Base-by-base conservation (phyloP, 495 filamentous ascomycete species). In the Bacidia rubella region DNA sequence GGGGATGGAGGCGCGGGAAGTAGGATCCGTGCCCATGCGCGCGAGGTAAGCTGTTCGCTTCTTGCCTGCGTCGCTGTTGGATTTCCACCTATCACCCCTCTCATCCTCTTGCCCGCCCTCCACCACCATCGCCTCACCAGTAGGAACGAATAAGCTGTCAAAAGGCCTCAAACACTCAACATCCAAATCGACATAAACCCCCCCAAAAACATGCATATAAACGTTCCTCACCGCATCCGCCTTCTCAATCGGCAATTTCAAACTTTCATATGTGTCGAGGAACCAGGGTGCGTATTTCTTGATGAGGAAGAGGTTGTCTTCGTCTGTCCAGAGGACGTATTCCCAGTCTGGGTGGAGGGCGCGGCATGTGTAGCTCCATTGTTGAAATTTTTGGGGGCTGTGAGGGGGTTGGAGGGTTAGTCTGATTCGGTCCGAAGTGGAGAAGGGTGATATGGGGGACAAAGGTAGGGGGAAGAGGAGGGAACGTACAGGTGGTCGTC, bases 311-410 rank as follows among this genome's bases (percentile, higher is more conserved):
- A 54, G 51, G 23, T 59, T 61, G 46, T 59, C 59, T 39, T 54
- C 50, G 27, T 61, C 53, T 9, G 59, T 61, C 59, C 59, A 61
- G 7, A 61, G 43, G 15, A 59, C 59, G 49, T 51, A 61, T 40
- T 61, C 57, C 57, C 59, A 61, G 27, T 61, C 59, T 9, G 59
- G 42, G 38, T 61, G 46, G 19, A 46, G 40, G 26, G 27, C 17
- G 26, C 57, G 57, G 42, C 59, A 61, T 5, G 56, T 52, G 11
- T 60, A 42, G 47, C 59, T 61, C 59, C 59, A 61, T 12, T 46
- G 46, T n/a, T 54, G 49, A 26, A 61, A 61, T 21, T 61, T 61
- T 15, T 53, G 10, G 11, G 59, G 59, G 5, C n/a, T n/a, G n/a
- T n/a, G n/a, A n/a, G n/a, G n/a, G n/a, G n/a, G n/a, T n/a, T n/a